Conservation (phyloP, 257 asterid species). For the Voacanga thouarsii region DNA sequence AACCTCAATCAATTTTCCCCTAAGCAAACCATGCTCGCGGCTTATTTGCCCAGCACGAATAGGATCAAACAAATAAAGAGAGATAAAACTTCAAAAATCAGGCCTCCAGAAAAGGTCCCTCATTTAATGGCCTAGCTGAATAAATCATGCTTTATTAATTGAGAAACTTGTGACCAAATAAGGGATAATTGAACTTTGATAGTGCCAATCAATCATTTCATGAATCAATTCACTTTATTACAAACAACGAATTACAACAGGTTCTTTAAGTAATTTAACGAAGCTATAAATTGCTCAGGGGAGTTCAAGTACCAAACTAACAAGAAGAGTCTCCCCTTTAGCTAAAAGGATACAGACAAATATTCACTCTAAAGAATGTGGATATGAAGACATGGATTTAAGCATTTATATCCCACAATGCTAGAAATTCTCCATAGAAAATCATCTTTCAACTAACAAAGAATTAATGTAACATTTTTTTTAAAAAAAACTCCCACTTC, state of each 20-base stretch:
- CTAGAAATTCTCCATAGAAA: neutral
- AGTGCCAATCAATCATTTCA: neutral
- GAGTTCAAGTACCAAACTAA: neutral
- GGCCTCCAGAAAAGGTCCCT: neutral
- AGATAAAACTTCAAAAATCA: conserved; percentile 15
- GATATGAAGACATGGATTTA: neutral
- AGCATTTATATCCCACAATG: neutral
- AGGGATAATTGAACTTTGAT: neutral
- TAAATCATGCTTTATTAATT: conserved; percentile 1
- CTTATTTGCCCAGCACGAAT: conserved; percentile 81
- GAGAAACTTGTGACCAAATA: neutral
- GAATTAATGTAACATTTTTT: neutral
- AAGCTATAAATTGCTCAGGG: neutral
- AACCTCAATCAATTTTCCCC: conserved; percentile 74
- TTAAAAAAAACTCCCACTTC: neutral
- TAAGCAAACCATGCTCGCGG: conserved; percentile 80
- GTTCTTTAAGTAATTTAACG: neutral
- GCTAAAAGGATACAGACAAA: neutral
- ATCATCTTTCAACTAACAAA: neutral
- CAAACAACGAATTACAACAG: neutral
- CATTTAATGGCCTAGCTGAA: neutral
- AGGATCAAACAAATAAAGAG: conserved; percentile 39
- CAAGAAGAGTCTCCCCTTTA: neutral
- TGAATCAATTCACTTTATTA: neutral
- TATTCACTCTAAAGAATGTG: neutral